Conservation (phyloP, 106 monocot species). For the Allium cepa region DNA sequence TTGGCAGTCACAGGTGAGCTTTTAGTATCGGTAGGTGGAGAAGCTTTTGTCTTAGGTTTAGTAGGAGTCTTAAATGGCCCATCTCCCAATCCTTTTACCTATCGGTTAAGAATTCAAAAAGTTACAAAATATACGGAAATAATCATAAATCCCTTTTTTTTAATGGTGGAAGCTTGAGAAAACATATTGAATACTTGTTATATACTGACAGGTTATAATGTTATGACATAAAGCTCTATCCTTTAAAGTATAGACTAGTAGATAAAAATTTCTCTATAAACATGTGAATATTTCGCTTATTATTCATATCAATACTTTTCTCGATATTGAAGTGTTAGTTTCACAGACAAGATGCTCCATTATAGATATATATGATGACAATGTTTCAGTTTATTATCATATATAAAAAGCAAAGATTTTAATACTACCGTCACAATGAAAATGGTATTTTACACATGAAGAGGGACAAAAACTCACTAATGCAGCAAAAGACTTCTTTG, state of each 20-base stretch:
- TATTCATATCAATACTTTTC: too few relatives aligned
- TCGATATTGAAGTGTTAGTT: not conserved
- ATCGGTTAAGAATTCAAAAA: not conserved
- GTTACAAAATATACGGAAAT: not conserved
- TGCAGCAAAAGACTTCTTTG: constrained; percentile 72
- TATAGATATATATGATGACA: not conserved
- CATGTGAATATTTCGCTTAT: too few relatives aligned
- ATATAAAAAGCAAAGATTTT: not conserved
- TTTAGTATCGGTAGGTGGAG: constrained; percentile 2
- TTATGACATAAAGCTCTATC: too few relatives aligned
- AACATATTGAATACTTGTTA: not conserved
- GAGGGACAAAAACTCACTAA: constrained; percentile 23
- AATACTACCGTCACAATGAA: not conserved
- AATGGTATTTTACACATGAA: not conserved
- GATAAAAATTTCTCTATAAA: too few relatives aligned
- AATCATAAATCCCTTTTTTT: not conserved
- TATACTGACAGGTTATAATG: too few relatives aligned
- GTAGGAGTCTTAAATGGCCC: not conserved
- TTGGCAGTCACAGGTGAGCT: constrained; percentile 11
- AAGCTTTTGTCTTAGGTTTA: constrained; percentile 5
- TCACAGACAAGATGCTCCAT: too few relatives aligned
- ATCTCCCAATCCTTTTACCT: constrained; percentile 41
- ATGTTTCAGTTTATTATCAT: not conserved
- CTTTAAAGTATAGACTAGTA: too few relatives aligned
- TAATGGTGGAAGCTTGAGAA: not conserved